Percentiles rank a stretch among this genome's conserved stretches.
Evolutionary conservation across 352 stramenopile species (phyloP).

Genomic region (Globisporangium sylvaticum): DNA sequence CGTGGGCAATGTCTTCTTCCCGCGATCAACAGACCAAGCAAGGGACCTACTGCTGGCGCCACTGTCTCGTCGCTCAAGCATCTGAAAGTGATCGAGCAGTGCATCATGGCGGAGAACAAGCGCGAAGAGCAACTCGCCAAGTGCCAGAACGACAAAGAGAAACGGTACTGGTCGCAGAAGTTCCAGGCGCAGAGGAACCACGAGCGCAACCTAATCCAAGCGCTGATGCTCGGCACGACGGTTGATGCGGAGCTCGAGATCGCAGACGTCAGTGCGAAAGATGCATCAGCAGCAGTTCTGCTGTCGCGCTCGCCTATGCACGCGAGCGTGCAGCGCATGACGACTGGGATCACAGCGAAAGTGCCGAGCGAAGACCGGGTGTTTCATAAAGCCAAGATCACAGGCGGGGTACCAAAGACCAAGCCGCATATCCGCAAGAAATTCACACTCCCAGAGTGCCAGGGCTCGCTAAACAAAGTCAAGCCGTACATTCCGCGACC

Average conservation of each 20-base stretch:
- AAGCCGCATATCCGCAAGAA: conserved; percentile 39
- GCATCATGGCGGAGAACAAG: conserved; percentile 66
- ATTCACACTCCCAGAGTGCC: conserved; percentile 36
- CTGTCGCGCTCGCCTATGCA: conserved; percentile 2
- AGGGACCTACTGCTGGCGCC: conserved; percentile 2
- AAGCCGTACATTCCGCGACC: conserved; percentile 7
- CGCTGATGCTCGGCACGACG: conserved; percentile 46
- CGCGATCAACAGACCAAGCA: conserved; percentile 31
- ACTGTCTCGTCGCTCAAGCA: conserved; percentile 40
- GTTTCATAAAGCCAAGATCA: conserved; percentile 34
- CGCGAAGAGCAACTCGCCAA: conserved; percentile 52
- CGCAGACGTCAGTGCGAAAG: conserved; percentile 20
- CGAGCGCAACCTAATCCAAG: conserved; percentile 51
- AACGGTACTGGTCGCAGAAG: conserved; percentile 44
- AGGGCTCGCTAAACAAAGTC: conserved; percentile 33
- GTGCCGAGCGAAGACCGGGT: conserved; percentile 31
- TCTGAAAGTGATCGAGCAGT: conserved; percentile 70
- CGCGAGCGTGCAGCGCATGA: neutral
- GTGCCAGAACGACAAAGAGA: conserved; percentile 44
- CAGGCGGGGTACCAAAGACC: conserved; percentile 26
- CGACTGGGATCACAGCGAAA: conserved; percentile 23
- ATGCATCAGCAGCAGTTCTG: neutral
- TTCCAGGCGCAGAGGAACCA: conserved; percentile 52
- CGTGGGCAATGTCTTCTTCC: conserved; percentile 63
- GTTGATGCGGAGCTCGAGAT: conserved; percentile 29